Evolutionary conservation across 805 yeast genomes (phyloP).

Genomic region (Metschnikowia anglica): DNA sequence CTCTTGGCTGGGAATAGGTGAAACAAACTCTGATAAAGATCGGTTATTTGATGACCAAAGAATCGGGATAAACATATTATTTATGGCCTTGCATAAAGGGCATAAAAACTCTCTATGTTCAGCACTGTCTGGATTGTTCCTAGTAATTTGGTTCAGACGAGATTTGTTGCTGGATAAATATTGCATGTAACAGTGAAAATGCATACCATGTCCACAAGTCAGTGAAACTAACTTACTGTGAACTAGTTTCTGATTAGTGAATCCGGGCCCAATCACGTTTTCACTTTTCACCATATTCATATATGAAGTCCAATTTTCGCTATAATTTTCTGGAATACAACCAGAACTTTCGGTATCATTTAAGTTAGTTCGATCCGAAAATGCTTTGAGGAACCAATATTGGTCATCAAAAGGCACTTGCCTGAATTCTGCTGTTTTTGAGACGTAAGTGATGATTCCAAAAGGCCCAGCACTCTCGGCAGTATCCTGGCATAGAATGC

Average conservation of each 20-base stretch:
- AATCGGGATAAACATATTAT: conserved; percentile 80
- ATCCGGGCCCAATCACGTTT: conserved; percentile 69
- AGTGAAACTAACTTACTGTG: conserved; percentile 52
- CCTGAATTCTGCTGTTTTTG: conserved; percentile 59
- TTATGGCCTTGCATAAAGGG: conserved; percentile 86
- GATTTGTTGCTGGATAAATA: conserved; percentile 56
- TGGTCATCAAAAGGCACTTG: conserved; percentile 60
- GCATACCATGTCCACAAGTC: conserved; percentile 96
- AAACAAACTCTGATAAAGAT: conserved; percentile 25
- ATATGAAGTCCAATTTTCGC: conserved; percentile 38
- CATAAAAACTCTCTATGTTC: conserved; percentile 77
- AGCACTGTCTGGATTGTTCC: conserved; percentile 75
- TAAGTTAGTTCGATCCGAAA: conserved; percentile 47
- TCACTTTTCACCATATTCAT: conserved; percentile 37
- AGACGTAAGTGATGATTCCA: conserved; percentile 68
- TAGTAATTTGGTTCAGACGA: conserved; percentile 69
- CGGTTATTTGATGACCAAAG: conserved; percentile 53
- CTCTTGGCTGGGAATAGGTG: conserved; percentile 4
- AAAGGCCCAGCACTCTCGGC: conserved; percentile 62
- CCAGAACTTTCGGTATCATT: conserved; percentile 17
- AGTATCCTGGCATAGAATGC: conserved; percentile 81
- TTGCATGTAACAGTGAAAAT: conserved; percentile 69
- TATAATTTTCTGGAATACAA: conserved; percentile 16
- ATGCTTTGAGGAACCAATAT: conserved; percentile 66
- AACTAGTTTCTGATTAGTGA: conserved; percentile 42